Conservation (phyloP, 805 yeast species). For the Naumovozyma dairenensis region DNA sequence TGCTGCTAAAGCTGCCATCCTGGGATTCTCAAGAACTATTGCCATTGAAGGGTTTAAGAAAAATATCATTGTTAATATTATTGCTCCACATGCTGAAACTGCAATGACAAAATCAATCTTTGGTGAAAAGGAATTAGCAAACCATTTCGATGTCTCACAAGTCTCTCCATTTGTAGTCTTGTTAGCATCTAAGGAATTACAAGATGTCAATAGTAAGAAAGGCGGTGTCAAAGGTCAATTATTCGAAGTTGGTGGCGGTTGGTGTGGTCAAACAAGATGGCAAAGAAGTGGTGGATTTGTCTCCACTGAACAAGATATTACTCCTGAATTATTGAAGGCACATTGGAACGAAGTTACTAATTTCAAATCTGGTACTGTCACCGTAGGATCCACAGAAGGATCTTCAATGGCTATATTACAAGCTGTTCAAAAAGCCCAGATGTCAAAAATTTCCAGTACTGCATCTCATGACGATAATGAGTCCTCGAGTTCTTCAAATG, state of each 20-base stretch:
- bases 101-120: constrained; percentile 91
- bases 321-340: constrained; percentile 63
- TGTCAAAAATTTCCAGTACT: constrained; percentile 23
- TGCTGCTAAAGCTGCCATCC: constrained; percentile 82
- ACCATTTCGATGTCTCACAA: constrained; percentile 74
- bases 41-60: constrained; percentile 84
- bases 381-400: constrained; percentile 50
- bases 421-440: constrained; percentile 38
- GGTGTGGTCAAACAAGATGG: constrained; percentile 93
- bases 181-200: constrained; percentile 64
- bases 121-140: constrained; percentile 58
- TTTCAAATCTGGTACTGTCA: constrained; percentile 49
- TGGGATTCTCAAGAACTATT: constrained; percentile 75
- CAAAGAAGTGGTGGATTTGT: constrained; percentile 85
- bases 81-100: constrained; percentile 98
- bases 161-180: constrained; percentile 86
- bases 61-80: constrained; percentile 66
- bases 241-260: constrained; percentile 93
- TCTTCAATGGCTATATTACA: constrained; percentile 70
- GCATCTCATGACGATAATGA: constrained; percentile 26
- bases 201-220: constrained; percentile 26
- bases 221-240: constrained; percentile 59
- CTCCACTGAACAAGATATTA: constrained; percentile 34
- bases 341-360: constrained; percentile 59
- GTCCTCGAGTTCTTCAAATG: background rate